Percentiles rank a stretch among this genome's conserved stretches.
phyloP scores from a whole-genome alignment of 1,284 basidiomycete species.

The Takashimella tepidaria region DNA sequence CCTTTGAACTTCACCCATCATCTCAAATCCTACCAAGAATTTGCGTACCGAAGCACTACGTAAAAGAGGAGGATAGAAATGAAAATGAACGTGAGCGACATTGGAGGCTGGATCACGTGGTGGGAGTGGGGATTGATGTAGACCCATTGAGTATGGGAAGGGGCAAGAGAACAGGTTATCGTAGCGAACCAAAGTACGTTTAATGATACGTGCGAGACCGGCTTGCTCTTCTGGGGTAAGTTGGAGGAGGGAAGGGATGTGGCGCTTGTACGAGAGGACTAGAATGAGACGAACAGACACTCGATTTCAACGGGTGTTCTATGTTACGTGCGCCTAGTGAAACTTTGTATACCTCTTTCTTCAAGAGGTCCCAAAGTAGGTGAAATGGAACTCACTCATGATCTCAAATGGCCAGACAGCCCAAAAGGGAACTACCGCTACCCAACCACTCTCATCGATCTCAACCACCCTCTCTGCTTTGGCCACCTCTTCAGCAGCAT shows the following conservation, averaged over 20 bases:
- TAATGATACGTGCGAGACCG: slow-evolving; percentile 63
- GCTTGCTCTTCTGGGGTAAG: slow-evolving; percentile 59
- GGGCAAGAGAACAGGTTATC: slow-evolving; percentile 77
- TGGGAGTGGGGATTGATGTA: slow-evolving; percentile 73
- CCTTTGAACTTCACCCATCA: slow-evolving; percentile 86
- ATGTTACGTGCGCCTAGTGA: too few species aligned
- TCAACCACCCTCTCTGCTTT: slow-evolving; percentile 63
- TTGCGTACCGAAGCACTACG: slow-evolving; percentile 78
- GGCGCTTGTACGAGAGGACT: slow-evolving; percentile 75
- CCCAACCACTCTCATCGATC: slow-evolving; percentile 63
- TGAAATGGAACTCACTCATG: slow-evolving; percentile 53
- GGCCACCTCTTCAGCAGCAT: slow-evolving; percentile 66
- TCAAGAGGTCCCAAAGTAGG: neutral
- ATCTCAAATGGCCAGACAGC: slow-evolving; percentile 93
- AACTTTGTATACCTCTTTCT: too few species aligned
- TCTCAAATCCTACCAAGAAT: slow-evolving; percentile 90
- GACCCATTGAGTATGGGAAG: slow-evolving; percentile 95
- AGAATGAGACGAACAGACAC: neutral
- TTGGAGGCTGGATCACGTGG: slow-evolving; percentile 15
- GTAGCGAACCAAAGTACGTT: slow-evolving; percentile 65
- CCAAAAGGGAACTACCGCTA: slow-evolving; percentile 92
- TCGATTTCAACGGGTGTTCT: slow-evolving; percentile 8
- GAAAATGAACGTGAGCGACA: slow-evolving; percentile 77
- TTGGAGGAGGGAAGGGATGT: slow-evolving; percentile 64
- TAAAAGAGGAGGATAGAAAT: slow-evolving; percentile 83